Percentiles rank a stretch among this genome's conserved stretches.
These are phyloP conservation scores for Pseudogymnoascus verrucosus DNA, from an alignment of 2,329 filamentous ascomycete genomes.

Conservation along the genomic window DNA sequence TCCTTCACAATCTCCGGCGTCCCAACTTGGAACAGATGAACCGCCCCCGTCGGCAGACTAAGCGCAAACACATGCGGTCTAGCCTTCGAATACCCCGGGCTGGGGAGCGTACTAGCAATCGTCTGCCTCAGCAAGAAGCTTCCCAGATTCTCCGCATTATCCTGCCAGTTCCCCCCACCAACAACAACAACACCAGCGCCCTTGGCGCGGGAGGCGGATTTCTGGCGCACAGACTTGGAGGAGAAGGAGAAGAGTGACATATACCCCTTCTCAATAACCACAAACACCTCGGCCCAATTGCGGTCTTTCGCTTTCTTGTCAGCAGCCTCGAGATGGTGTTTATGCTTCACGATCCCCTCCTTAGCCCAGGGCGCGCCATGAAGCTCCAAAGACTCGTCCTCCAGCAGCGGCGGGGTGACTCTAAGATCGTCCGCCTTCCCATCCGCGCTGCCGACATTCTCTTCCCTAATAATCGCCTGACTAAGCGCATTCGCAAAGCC, in stretches of 20 bases:
- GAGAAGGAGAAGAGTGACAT: conserved; percentile 92
- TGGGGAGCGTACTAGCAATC: conserved; percentile 79
- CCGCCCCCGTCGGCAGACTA: conserved; percentile 82
- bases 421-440: conserved; percentile 31
- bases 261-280: conserved; percentile 89
- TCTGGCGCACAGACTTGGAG: conserved; percentile 66
- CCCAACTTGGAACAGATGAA: conserved; percentile 96
- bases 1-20: conserved; percentile 91
- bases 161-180: conserved; percentile 96
- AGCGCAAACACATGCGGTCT: conserved; percentile 91
- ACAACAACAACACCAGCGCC: conserved; percentile 56
- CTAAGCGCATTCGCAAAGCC: conserved; percentile 95
- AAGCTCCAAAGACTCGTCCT: conserved; percentile 87
- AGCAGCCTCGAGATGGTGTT: conserved; percentile 84
- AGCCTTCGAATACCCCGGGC: conserved; percentile 85
- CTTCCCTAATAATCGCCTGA: conserved; percentile 92
- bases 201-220: conserved; percentile 46
- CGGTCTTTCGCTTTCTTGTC: conserved; percentile 91
- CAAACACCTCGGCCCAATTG: conserved; percentile 92
- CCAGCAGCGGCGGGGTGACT: conserved; percentile 62
- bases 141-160: conserved; percentile 84
- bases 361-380: conserved; percentile 97
- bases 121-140: conserved; percentile 85
- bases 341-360: conserved; percentile 91
- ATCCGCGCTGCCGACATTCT: conserved; percentile 48